A percentile compares a stretch with the other conserved stretches of the same genome.
phyloP scores from a whole-genome alignment of 2,329 filamentous ascomycete species.

The Nemania sp. region DNA sequence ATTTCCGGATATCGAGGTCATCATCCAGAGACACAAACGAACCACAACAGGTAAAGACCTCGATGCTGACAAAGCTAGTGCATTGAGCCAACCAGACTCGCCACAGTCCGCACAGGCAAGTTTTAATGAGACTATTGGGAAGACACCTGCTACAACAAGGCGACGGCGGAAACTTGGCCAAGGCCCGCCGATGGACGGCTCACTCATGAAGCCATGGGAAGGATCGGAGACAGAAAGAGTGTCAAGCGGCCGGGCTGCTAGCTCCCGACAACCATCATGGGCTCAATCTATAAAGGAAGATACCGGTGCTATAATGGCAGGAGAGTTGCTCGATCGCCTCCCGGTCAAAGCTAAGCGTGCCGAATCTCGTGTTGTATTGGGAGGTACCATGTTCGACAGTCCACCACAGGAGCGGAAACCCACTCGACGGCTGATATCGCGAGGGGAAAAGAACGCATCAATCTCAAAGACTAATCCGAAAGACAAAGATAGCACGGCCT shows the following conservation, averaged over 20 bases:
- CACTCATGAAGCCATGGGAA: slow-evolving; percentile 48
- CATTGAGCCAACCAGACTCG: slow-evolving; percentile 13
- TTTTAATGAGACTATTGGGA: slow-evolving; percentile 19
- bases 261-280: slow-evolving; percentile 24
- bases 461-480: slow-evolving; percentile 7
- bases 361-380: slow-evolving; percentile 22
- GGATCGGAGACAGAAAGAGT: slow-evolving; percentile 24
- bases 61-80: slow-evolving; percentile 29
- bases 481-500: slow-evolving; percentile 8
- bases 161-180: slow-evolving; percentile 50
- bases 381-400: slow-evolving; percentile 25
- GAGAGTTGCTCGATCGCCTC: slow-evolving; percentile 33
- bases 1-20: slow-evolving; percentile 55
- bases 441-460: slow-evolving; percentile 25
- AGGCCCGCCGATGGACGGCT: slow-evolving; percentile 43
- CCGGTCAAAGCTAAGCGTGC: slow-evolving; percentile 34
- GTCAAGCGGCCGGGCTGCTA: slow-evolving; percentile 18
- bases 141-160: slow-evolving; percentile 38
- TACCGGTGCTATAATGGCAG: slow-evolving; percentile 21
- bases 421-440: slow-evolving; percentile 28
- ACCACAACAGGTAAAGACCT: slow-evolving; percentile 25
- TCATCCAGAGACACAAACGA: slow-evolving; percentile 46
- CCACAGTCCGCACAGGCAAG: slow-evolving; percentile 10
- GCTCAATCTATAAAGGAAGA: slow-evolving; percentile 32
- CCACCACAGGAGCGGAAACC: slow-evolving; percentile 34